Evolutionary conservation across 2,329 filamentous ascomycete species (phyloP).

Genomic region (Niveomyces coronatus): DNA sequence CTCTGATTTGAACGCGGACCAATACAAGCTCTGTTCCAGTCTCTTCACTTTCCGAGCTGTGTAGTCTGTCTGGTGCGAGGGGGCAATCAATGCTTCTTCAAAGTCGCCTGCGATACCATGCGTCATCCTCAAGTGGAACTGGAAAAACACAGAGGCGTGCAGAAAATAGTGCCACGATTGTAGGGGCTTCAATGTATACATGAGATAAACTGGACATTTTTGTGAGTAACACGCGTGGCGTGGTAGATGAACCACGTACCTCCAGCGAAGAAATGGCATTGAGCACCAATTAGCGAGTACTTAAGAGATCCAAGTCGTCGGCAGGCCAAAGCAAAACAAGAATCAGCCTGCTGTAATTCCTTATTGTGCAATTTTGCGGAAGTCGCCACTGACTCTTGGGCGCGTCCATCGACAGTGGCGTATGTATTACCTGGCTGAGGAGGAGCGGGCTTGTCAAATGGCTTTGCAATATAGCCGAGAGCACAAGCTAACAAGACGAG

Average conservation of each 20-base stretch:
- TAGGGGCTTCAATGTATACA: slow-evolving; percentile 30
- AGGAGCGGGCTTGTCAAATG: slow-evolving; percentile 11
- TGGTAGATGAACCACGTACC: slow-evolving; percentile 8
- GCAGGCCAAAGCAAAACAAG: slow-evolving; percentile 17
- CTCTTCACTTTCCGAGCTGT: slow-evolving; percentile 15
- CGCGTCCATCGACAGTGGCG: not conserved
- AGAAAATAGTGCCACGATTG: slow-evolving; percentile 27
- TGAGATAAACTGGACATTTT: slow-evolving; percentile 22
- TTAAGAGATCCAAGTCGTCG: slow-evolving; percentile 17
- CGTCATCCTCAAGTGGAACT: slow-evolving; percentile 22
- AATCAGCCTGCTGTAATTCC: slow-evolving; percentile 14
- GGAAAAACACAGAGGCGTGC: slow-evolving; percentile 19
- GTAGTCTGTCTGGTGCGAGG: slow-evolving; percentile 3
- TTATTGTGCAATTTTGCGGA: slow-evolving; percentile 10
- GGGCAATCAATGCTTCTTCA: slow-evolving; percentile 7
- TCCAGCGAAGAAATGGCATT: slow-evolving; percentile 29
- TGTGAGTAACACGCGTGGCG: not conserved
- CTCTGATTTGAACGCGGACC: slow-evolving; percentile 34
- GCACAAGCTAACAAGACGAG: slow-evolving; percentile 17
- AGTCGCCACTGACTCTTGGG: not conserved
- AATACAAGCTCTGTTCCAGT: slow-evolving; percentile 30
- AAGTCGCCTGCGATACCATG: slow-evolving; percentile 12
- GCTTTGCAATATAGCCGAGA: slow-evolving; percentile 13
- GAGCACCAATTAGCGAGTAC: slow-evolving; percentile 21
- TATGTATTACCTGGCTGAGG: slow-evolving; percentile 1